Evolutionary conservation across 257 asterid species (phyloP).

Genomic region (Linaria vulgaris): DNA sequence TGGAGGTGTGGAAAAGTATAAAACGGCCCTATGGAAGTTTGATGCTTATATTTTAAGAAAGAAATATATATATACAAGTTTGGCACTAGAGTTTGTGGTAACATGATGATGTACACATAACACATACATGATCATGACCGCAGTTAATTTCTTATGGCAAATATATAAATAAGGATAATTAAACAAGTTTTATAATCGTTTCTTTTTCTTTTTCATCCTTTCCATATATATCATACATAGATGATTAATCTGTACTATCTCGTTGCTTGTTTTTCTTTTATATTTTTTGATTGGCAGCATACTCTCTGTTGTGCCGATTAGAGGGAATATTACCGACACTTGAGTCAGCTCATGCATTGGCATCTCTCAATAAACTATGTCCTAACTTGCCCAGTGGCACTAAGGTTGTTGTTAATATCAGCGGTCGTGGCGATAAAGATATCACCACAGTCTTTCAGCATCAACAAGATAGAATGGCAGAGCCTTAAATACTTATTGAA

Average conservation of each 20-base stretch:
- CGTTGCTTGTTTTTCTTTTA: neutral
- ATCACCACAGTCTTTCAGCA: constrained; percentile 37
- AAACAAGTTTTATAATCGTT: neutral
- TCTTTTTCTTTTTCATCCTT: too few relatives aligned
- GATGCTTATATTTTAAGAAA: too few relatives aligned
- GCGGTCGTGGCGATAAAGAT: constrained; percentile 83
- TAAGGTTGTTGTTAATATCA: constrained; percentile 71
- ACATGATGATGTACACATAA: too few relatives aligned
- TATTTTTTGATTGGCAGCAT: constrained; percentile 44
- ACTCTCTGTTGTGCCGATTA: constrained; percentile 43
- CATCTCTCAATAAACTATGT: constrained; percentile 61
- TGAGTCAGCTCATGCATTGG: constrained; percentile 79
- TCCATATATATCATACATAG: too few relatives aligned
- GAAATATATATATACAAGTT: too few relatives aligned
- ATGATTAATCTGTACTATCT: too few relatives aligned
- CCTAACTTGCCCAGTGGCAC: constrained; percentile 43
- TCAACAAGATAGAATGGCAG: constrained; percentile 19
- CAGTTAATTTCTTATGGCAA: neutral
- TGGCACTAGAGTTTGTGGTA: neutral
- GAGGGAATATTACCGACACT: constrained; percentile 80
- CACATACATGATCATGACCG: neutral
- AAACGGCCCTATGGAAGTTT: too few relatives aligned
- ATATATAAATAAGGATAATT: neutral
- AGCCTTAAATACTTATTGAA: neutral
- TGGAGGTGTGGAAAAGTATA: too few relatives aligned